Percentiles rank a stretch among this genome's conserved stretches.
phyloP scores from a whole-genome alignment of 225 moss, liverwort and hornwort species.

The Pseudoscleropodium purum region DNA sequence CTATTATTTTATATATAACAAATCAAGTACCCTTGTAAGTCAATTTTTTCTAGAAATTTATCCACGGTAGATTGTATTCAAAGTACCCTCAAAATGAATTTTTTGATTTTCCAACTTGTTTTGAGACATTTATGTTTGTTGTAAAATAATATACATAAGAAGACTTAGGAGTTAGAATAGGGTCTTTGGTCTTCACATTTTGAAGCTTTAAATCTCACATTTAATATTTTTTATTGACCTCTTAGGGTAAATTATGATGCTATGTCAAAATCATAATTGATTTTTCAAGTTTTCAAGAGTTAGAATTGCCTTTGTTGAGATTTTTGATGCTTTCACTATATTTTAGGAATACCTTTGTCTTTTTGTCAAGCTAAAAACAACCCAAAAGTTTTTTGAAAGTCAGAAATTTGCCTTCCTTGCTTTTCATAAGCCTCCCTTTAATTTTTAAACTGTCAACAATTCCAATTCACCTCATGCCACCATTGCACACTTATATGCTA shows the following conservation, averaged over 20 bases:
- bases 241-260: background rate
- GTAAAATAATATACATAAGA: background rate
- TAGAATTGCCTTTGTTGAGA: rapidly evolving
- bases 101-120: background rate
- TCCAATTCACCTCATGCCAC: background rate
- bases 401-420: rapidly evolving
- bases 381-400: background rate
- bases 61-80: rapidly evolving
- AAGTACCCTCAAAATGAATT: background rate
- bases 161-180: background rate
- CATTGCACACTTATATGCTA: background rate
- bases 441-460: background rate
- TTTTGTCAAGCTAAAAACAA: too few relatives aligned
- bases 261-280: background rate
- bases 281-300: background rate
- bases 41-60: background rate
- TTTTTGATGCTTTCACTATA: background rate
- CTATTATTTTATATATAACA: background rate
- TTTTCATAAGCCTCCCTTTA: background rate
- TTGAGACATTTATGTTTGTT: background rate
- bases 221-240: background rate
- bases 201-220: background rate
- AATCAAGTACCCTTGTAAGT: rapidly evolving
- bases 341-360: background rate
- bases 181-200: background rate